Base-by-base conservation (phyloP, 345 rosid species). In the Hypericum perforatum region DNA sequence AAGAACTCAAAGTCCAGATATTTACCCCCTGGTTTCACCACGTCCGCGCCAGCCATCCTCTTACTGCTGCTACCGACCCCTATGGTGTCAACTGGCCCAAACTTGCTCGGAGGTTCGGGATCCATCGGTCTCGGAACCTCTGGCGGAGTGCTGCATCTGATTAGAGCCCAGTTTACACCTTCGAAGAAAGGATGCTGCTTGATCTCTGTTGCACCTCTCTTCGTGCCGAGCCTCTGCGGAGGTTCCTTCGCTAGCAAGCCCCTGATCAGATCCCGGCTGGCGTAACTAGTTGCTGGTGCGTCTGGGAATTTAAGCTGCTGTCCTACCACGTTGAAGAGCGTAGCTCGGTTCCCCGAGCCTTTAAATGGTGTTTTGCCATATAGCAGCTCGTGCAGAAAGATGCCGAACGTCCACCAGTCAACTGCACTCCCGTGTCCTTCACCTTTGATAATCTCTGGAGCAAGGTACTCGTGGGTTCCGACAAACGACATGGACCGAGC, bases 331-430 rank as follows among this genome's bases (percentile, higher is more conserved):
- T 92, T 88, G 70, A 92, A 85, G 54, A 88, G 66, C 7, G 98
- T 92, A 32, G 95, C 96, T 0, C 96, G 81, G 63, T 88, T 92
- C 16, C 96, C 96, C 40, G 95, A 82, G 37, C 98, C 96, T 71
- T 88, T 92, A 58, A 88, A 92, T 14, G 96, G 96, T 0, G 98
- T 92, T 56, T 85, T 92, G 3, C 98, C 96, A 5, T 83, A 85
- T 0, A 92, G 59, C 14, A 92, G 74, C 64, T 92, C 98, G 5
- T 92, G 95, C 64, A 92, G 64, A 68, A 92, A 92, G 63, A 92
- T 83, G 11, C 98, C 98, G 43, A 85, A 92, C 5, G 98, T 92
- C 98, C 98, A 88, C 98, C 98, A 92, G 41, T 92, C 98, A 39
- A 92, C 96, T 29, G 96, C 95, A 63, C 98, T 88, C 44, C 98